phyloP scores from a whole-genome alignment of 1,284 basidiomycete genomes.

The Hemileia vastatrix region DNA sequence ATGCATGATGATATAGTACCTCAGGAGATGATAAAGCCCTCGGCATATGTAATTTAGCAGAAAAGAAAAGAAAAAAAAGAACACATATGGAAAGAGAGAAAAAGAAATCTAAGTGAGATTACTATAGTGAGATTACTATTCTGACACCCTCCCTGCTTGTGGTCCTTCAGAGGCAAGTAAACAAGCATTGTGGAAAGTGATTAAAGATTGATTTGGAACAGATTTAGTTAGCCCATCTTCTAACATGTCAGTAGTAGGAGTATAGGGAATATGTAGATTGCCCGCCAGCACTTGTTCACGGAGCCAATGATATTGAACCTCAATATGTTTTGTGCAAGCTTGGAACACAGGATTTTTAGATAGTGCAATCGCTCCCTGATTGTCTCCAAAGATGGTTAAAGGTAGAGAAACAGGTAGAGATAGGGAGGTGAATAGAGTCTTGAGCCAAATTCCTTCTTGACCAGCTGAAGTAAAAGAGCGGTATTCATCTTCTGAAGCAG shows the following conservation, averaged over 20 bases:
- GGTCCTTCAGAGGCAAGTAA: no score
- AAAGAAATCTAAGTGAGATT: no score
- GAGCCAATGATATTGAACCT: background rate
- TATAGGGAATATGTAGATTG: slow-evolving; percentile 30
- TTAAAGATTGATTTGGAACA: no score
- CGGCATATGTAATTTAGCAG: no score
- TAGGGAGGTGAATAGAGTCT: background rate
- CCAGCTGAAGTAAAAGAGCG: background rate
- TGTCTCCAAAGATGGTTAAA: background rate
- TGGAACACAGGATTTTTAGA: background rate
- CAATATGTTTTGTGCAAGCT: background rate
- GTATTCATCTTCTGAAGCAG: background rate
- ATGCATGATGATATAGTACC: no score
- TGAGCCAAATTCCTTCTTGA: background rate
- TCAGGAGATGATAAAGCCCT: no score
- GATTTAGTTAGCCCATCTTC: slow-evolving; percentile 50
- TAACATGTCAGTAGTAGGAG: slow-evolving; percentile 40
- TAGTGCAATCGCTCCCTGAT: background rate
- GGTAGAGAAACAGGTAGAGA: background rate
- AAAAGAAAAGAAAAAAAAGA: no score
- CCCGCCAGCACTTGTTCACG: background rate
- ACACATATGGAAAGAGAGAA: no score
- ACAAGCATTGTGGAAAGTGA: no score
- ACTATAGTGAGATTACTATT: no score
- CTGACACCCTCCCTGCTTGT: no score